Conservation (phyloP, 78 protist species). For the Polysphondylium violaceum region DNA sequence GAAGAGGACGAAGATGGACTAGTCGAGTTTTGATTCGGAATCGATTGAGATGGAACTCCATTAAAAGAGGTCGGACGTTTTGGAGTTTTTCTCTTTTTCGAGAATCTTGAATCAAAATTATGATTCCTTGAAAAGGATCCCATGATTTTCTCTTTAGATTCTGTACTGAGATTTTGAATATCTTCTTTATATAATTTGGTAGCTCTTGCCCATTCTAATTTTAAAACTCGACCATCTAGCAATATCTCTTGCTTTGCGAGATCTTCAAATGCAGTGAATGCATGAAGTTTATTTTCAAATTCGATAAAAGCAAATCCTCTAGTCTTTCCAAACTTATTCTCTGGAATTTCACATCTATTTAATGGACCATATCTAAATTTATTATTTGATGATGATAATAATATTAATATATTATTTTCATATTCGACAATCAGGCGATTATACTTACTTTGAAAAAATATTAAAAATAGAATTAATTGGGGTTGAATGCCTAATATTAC, state of each 20-base stretch:
- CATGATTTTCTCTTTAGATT: conserved; percentile 74
- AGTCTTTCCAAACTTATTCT: conserved; percentile 77
- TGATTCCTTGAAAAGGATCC: conserved; percentile 76
- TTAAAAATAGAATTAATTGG: conserved; percentile 69
- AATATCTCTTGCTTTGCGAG: conserved; percentile 61
- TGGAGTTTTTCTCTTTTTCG: conserved; percentile 21
- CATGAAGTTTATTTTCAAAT: conserved; percentile 63
- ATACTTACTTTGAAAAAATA: conserved; percentile 41
- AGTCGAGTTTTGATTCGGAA: neutral
- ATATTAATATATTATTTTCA: neutral
- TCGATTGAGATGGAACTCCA: neutral
- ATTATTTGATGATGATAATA: neutral
- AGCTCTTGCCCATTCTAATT: conserved; percentile 78
- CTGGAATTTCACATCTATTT: conserved; percentile 74
- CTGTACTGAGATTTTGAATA: conserved; percentile 56
- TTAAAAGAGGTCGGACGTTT: neutral
- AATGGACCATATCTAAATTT: conserved; percentile 55
- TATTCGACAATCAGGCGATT: neutral
- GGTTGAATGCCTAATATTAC: conserved; percentile 72
- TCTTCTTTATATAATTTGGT: conserved; percentile 79
- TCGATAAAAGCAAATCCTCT: conserved; percentile 79
- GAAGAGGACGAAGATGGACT: conserved; percentile 11
- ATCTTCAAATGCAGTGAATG: conserved; percentile 43
- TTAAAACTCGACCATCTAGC: conserved; percentile 64
- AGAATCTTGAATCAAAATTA: conserved; percentile 57